These are phyloP conservation scores for Eimeria acervulina DNA, from an alignment of 169 alveolate species.

Conservation along the genomic window DNA sequence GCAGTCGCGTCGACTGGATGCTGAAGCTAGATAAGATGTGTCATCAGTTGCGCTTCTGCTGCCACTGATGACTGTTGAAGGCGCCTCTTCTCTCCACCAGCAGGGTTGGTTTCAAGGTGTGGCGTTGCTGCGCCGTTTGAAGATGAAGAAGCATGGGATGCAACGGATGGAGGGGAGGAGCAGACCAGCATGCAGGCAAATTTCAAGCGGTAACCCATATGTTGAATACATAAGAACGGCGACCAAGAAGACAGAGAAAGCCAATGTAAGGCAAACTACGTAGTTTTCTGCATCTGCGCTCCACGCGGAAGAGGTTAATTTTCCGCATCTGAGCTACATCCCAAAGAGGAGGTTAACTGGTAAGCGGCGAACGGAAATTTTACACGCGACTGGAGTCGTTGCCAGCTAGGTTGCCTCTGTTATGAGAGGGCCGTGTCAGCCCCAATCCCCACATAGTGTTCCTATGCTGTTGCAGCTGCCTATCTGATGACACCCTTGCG, in stretches of 20 bases:
- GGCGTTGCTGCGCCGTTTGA: not conserved
- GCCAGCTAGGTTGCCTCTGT: no score
- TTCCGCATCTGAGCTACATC: no score
- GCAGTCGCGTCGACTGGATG: not conserved
- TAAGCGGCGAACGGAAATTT: not conserved
- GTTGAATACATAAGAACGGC: not conserved
- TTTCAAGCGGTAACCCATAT: not conserved
- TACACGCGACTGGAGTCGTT: not conserved
- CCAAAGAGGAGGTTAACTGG: not conserved
- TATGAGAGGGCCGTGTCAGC: no score
- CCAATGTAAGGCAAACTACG: not conserved
- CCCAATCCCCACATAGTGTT: no score
- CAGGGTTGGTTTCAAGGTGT: not conserved
- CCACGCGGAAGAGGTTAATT: not conserved
- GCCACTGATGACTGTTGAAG: not conserved
- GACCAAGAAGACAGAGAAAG: not conserved
- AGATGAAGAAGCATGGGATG: not conserved
- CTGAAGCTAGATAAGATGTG: not conserved
- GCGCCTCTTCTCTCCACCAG: not conserved
- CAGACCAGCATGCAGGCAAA: not conserved
- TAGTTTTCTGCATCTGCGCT: not conserved
- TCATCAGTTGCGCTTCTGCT: not conserved
- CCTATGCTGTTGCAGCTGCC: no score
- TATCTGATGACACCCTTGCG: no score
- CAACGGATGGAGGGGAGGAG: not conserved